Evolutionary conservation across 176 grass and related monocot species (phyloP).

Genomic region (Secale cereale): DNA sequence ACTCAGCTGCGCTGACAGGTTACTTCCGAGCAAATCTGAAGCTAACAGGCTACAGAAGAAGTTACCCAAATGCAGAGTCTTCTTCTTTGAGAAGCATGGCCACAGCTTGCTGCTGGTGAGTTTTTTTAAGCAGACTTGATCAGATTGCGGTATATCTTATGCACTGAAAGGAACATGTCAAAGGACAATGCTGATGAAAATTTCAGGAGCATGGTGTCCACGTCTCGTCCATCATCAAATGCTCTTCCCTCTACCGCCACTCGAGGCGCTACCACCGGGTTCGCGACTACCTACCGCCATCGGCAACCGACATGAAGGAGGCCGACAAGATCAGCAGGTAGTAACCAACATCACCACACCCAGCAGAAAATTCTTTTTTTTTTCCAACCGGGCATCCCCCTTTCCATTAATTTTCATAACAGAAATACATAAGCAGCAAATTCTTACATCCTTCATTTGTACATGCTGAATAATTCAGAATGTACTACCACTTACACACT

Average conservation of each 20-base stretch:
- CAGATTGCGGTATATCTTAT: not conserved
- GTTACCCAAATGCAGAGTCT: constrained; percentile 48
- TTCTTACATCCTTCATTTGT: not conserved
- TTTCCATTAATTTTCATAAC: too few relatives aligned
- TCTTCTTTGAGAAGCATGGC: constrained; percentile 63
- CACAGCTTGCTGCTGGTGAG: constrained; percentile 67
- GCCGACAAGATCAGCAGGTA: constrained; percentile 51
- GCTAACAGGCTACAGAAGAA: constrained; percentile 51
- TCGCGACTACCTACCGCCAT: constrained; percentile 60
- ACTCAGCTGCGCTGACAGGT: constrained; percentile 49
- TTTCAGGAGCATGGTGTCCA: constrained; percentile 65
- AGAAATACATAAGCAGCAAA: too few relatives aligned
- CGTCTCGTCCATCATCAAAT: constrained; percentile 65
- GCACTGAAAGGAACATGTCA: not conserved
- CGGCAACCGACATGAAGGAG: constrained; percentile 43
- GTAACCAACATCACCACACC: not conserved
- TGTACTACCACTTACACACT: not conserved
- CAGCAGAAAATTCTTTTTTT: not conserved
- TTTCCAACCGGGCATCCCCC: too few relatives aligned
- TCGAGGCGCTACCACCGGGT: constrained; percentile 43
- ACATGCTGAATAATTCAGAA: not conserved
- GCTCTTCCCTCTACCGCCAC: constrained; percentile 46
- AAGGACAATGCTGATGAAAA: not conserved
- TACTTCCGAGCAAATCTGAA: constrained; percentile 74
- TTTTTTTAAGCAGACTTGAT: not conserved